These are phyloP conservation scores for Alternaria viburni DNA, from an alignment of 2,329 filamentous ascomycete species.

Conservation along the genomic window DNA sequence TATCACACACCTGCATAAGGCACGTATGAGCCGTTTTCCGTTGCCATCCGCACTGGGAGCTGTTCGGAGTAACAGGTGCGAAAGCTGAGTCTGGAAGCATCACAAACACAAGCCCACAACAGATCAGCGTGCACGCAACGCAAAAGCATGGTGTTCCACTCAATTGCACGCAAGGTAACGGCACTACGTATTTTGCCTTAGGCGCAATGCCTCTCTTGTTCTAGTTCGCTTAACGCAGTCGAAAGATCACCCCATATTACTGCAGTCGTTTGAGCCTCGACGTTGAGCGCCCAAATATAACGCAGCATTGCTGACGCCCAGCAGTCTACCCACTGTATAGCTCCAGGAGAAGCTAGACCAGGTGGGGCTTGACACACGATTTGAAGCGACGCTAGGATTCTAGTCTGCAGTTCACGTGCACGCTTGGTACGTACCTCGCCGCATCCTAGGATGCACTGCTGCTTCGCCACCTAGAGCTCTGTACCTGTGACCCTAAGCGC, in stretches of 20 bases:
- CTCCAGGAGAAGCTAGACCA: constrained; percentile 12
- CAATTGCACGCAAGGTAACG: not conserved
- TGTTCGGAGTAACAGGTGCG: constrained; percentile 14
- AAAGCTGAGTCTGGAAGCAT: not conserved
- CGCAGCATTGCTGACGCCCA: constrained; percentile 18
- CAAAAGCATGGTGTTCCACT: constrained; percentile 1
- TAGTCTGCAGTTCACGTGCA: constrained; percentile 17
- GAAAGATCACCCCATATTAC: not conserved
- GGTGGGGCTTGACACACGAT: constrained; percentile 6
- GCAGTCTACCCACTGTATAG: constrained; percentile 6
- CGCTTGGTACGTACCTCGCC: constrained; percentile 21
- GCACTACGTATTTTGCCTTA: not conserved
- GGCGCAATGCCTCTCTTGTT: not conserved
- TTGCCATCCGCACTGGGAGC: constrained; percentile 7
- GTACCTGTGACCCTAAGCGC: constrained; percentile 7
- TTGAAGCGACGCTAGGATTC: constrained; percentile 13
- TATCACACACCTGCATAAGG: constrained; percentile 13
- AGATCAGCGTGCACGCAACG: constrained; percentile 2
- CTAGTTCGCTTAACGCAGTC: not conserved
- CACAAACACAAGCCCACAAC: not conserved
- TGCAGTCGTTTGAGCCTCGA: not conserved
- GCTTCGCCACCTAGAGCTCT: constrained; percentile 9
- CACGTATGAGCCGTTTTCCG: not conserved
- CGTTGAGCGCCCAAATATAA: constrained; percentile 12
- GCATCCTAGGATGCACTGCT: constrained; percentile 15